Conservation (phyloP, 2,329 filamentous ascomycete genomes). For the Hypoxylon sp. region DNA sequence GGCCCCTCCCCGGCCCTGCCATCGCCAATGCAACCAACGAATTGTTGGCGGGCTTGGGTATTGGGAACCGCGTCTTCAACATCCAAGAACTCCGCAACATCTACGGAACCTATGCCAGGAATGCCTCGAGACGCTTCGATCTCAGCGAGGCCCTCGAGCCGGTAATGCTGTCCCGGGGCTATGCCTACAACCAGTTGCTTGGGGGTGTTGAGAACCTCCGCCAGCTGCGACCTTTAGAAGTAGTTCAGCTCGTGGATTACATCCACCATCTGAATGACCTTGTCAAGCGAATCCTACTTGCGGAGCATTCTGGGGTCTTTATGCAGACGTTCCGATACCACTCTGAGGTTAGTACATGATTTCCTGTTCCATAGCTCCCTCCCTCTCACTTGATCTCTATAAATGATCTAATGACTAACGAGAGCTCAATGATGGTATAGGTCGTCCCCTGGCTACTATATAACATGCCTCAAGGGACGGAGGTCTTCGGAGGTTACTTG, state of each 20-base stretch:
- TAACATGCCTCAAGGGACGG: background rate
- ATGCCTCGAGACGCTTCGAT: background rate
- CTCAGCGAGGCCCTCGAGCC: background rate
- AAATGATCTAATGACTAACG: background rate
- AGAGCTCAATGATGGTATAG: background rate
- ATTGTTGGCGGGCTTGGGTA: background rate
- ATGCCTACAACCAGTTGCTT: background rate
- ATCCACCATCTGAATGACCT: background rate
- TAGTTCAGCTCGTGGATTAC: background rate
- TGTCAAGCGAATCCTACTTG: background rate
- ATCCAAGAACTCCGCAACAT: background rate
- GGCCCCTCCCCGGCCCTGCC: background rate
- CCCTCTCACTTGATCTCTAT: background rate
- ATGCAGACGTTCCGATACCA: background rate
- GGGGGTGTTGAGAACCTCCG: background rate
- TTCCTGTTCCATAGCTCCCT: background rate
- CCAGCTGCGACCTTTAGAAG: background rate
- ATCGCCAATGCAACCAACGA: background rate
- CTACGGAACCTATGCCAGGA: background rate
- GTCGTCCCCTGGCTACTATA: background rate
- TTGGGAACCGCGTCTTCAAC: background rate
- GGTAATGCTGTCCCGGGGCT: background rate
- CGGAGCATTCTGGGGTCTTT: background rate
- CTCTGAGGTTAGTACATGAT: background rate
- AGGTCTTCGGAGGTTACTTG: background rate